Conservation (phyloP, 345 rosid genomes). For the Pugionium dolabratum region DNA sequence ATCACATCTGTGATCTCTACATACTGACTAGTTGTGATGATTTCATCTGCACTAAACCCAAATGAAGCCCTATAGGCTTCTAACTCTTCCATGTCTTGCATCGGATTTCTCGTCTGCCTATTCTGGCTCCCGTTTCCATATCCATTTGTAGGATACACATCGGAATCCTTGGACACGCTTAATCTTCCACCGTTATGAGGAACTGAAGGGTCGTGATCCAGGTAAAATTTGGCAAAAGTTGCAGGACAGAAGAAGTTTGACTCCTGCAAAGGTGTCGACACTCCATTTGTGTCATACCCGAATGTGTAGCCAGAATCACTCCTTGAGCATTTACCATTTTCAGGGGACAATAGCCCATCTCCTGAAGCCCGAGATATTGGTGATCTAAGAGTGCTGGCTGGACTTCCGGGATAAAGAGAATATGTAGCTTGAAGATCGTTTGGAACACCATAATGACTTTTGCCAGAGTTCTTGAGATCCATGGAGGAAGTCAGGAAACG, state of each 20-base stretch:
- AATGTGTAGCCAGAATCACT: too few species aligned
- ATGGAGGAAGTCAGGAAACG: conserved; percentile 76
- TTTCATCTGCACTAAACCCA: conserved; percentile 98
- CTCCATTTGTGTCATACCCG: too few species aligned
- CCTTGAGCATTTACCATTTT: too few species aligned
- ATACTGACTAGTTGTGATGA: conserved; percentile 77
- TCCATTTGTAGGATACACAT: conserved; percentile 55
- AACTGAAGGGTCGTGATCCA: conserved; percentile 79
- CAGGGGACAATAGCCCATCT: too few species aligned
- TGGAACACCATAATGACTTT: conserved; percentile 57
- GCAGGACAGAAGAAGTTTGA: conserved; percentile 97
- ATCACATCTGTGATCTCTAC: conserved; percentile 83
- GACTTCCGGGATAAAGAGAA: conserved; percentile 81
- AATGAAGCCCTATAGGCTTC: conserved; percentile 98
- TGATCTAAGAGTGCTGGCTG: conserved; percentile 74
- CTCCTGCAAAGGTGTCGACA: conserved; percentile 71
- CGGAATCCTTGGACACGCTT: conserved; percentile 96
- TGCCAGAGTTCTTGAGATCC: too few species aligned
- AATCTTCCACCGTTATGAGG: conserved; percentile 90
- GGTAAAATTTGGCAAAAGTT: conserved; percentile 87
- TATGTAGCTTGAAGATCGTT: conserved; percentile 77
- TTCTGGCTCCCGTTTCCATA: too few species aligned
- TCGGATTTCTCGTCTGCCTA: conserved; percentile 68
- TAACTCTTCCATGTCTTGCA: conserved; percentile 88
- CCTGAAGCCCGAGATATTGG: too few species aligned